Conservation (phyloP, 2,329 filamentous ascomycete species). For the Penicillium sp. region DNA sequence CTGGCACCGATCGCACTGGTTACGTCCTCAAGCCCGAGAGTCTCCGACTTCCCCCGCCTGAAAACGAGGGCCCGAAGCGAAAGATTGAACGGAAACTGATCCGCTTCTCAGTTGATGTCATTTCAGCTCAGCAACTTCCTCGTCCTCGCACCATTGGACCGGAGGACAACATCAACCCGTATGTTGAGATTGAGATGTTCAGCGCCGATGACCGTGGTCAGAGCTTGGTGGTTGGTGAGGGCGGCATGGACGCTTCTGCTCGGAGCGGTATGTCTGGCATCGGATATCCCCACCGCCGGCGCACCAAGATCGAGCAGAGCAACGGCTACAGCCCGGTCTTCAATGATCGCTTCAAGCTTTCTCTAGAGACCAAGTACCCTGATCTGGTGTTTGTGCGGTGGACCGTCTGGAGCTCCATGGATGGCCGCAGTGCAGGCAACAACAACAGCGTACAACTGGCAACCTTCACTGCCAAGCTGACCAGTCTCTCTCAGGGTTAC, state of each 20-base stretch:
- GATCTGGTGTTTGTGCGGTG: constrained; percentile 91
- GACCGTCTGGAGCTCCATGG: constrained; percentile 80
- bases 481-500: constrained; percentile 83
- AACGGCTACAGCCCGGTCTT: constrained; percentile 95
- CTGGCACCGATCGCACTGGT: constrained; percentile 76
- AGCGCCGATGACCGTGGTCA: constrained; percentile 88
- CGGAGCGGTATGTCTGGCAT: constrained; percentile 63
- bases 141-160: constrained; percentile 68
- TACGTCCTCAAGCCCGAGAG: constrained; percentile 92
- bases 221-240: constrained; percentile 62
- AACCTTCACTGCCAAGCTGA: constrained; percentile 88
- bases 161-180: constrained; percentile 78
- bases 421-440: constrained; percentile 66
- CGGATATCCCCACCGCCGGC: constrained; percentile 68
- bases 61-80: constrained; percentile 31
- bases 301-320: constrained; percentile 73
- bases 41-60: constrained; percentile 52
- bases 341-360: constrained; percentile 72
- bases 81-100: constrained; percentile 78
- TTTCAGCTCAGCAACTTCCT: constrained; percentile 93
- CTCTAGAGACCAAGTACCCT: constrained; percentile 87
- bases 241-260: constrained; percentile 61
- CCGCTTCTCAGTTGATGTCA: constrained; percentile 77
- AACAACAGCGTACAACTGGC: constrained; percentile 63
- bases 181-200: constrained; percentile 91